A percentile compares a stretch with the other conserved stretches of the same genome.
Evolutionary conservation across 176 grass and related monocot species (phyloP).

Genomic region (Stipa capillata): DNA sequence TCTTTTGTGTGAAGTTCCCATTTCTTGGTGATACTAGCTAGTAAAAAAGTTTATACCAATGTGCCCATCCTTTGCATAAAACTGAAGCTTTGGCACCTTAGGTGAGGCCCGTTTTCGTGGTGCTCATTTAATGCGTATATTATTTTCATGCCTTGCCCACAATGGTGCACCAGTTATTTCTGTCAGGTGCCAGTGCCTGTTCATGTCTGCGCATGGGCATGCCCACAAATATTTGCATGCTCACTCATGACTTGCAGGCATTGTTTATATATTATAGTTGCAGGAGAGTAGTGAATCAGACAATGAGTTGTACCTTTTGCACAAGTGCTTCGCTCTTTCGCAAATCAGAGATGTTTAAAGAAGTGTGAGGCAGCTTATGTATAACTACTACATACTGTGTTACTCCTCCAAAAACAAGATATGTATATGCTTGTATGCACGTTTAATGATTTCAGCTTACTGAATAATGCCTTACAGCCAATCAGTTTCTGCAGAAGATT

Average conservation of each 20-base stretch:
- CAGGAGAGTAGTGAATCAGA: neutral
- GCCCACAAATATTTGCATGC: constrained; percentile 1
- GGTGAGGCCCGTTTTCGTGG: neutral
- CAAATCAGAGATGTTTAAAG: too few species aligned
- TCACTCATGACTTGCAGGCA: neutral
- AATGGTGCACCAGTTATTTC: neutral
- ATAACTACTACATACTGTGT: too few species aligned
- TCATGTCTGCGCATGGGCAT: neutral
- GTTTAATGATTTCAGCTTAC: neutral
- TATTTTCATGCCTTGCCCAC: neutral
- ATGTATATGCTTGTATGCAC: too few species aligned
- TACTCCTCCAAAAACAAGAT: too few species aligned
- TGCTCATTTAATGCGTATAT: neutral
- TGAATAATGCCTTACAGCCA: neutral
- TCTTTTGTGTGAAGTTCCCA: neutral
- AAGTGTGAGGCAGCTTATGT: too few species aligned
- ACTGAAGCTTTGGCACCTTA: neutral
- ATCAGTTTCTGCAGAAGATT: neutral
- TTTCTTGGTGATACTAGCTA: neutral
- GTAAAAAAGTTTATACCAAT: neutral
- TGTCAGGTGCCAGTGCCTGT: neutral
- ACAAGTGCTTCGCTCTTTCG: too few species aligned
- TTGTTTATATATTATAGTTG: neutral
- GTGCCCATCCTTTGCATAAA: neutral
- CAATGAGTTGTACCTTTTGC: neutral